phyloP scores from a whole-genome alignment of 129 eudicot genomes.

The Flaveria bidentis region DNA sequence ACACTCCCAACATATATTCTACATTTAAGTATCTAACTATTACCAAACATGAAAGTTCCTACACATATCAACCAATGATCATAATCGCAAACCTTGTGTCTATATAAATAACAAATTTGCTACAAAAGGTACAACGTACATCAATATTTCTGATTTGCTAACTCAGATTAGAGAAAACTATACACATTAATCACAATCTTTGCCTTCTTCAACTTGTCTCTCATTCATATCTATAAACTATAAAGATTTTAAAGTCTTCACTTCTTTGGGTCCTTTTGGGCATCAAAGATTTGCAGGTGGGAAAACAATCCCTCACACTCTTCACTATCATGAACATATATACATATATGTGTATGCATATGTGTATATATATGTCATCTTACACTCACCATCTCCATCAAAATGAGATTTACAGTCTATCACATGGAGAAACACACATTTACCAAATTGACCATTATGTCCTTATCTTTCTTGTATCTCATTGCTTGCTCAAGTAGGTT shows the following conservation, averaged over 20 bases:
- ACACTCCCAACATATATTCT: neutral
- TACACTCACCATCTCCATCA: slow-evolving; percentile 26
- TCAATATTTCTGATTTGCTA: neutral
- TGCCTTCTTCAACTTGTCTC: slow-evolving; percentile 33
- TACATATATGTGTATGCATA: neutral
- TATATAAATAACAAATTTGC: too few relatives aligned
- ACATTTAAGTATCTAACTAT: neutral
- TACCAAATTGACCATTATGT: slow-evolving; percentile 28
- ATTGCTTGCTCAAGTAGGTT: slow-evolving; percentile 44
- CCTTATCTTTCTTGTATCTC: slow-evolving; percentile 41
- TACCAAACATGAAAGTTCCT: neutral
- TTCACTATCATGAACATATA: slow-evolving; percentile 23
- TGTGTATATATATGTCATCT: slow-evolving; percentile 15
- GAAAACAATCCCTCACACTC: slow-evolving; percentile 34
- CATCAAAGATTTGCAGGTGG: slow-evolving; percentile 31
- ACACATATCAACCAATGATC: neutral
- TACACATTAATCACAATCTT: slow-evolving; percentile 34
- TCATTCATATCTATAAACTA: slow-evolving; percentile 29
- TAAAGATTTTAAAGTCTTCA: slow-evolving; percentile 30
- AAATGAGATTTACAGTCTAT: slow-evolving; percentile 5
- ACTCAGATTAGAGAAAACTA: slow-evolving; percentile 19
- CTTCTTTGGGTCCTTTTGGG: slow-evolving; percentile 30
- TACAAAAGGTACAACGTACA: neutral
- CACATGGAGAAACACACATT: slow-evolving; percentile 29
- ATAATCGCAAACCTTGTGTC: too few relatives aligned